A percentile compares a stretch with the other conserved stretches of the same genome.
Conservation (phyloP, 768 basidiomycete species). For the Leccinum obscurum region DNA sequence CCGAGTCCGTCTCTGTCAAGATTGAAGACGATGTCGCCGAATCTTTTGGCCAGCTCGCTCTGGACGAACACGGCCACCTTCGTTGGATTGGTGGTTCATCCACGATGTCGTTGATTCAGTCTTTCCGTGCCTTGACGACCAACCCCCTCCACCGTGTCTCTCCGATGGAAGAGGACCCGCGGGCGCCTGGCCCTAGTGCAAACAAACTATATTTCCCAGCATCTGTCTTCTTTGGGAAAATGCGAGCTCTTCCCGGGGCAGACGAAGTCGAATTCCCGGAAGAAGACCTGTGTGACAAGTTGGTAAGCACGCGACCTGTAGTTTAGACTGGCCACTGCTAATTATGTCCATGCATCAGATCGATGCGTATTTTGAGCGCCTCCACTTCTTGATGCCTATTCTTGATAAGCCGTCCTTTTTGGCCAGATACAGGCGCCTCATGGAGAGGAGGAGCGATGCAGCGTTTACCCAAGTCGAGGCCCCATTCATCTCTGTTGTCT, state of each 20-base stretch:
- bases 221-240: slow-evolving; percentile 83
- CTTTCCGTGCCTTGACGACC: slow-evolving; percentile 74
- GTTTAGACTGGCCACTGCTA: slow-evolving; percentile 17
- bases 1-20: slow-evolving; percentile 36
- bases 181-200: slow-evolving; percentile 72
- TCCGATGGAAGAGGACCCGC: slow-evolving; percentile 82
- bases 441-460: slow-evolving; percentile 64
- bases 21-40: slow-evolving; percentile 75
- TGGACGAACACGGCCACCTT: slow-evolving; percentile 88
- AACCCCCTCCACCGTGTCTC: slow-evolving; percentile 76
- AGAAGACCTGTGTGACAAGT: slow-evolving; percentile 81
- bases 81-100: slow-evolving; percentile 92
- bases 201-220: slow-evolving; percentile 90
- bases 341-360: slow-evolving; percentile 50
- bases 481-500: slow-evolving; percentile 78
- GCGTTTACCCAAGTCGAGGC: slow-evolving; percentile 58
- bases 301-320: slow-evolving; percentile 50
- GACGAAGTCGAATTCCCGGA: slow-evolving; percentile 89
- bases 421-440: slow-evolving; percentile 65
- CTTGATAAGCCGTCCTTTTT: slow-evolving; percentile 86
- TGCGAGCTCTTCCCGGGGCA: slow-evolving; percentile 75
- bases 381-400: slow-evolving; percentile 88
- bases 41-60: slow-evolving; percentile 82
- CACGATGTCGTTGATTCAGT: slow-evolving; percentile 89
- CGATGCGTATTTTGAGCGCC: slow-evolving; percentile 81